phyloP scores from a whole-genome alignment of 805 yeast genomes.

The Yamadazyma laniorum region DNA sequence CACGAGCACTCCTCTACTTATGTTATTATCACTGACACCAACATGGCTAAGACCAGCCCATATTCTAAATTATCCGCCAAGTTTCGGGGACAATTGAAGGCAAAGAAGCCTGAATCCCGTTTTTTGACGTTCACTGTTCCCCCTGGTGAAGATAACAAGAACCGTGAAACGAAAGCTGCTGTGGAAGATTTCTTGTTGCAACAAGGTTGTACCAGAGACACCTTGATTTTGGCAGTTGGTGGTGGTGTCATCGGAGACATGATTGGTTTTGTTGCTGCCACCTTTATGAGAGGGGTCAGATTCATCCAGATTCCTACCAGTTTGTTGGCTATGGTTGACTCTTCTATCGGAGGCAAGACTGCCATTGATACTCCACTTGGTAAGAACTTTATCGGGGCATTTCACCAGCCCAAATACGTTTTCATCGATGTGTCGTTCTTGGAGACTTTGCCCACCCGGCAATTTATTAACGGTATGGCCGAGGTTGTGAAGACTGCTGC shows the following conservation, averaged over 20 bases:
- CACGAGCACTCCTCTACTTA: constrained; percentile 82
- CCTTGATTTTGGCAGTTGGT: constrained; percentile 90
- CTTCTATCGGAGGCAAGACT: constrained; percentile 97
- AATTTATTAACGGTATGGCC: constrained; percentile 96
- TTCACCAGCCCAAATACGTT: constrained; percentile 92
- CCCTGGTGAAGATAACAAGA: constrained; percentile 93
- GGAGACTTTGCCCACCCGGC: constrained; percentile 86
- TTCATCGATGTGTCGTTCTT: constrained; percentile 86
- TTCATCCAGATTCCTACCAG: constrained; percentile 94
- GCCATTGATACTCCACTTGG: constrained; percentile 97
- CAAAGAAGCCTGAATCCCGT: constrained; percentile 54
- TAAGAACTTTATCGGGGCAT: constrained; percentile 93
- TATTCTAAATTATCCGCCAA: constrained; percentile 45
- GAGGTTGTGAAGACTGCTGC: constrained; percentile 98
- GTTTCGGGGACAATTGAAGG: constrained; percentile 38
- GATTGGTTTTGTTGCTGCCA: constrained; percentile 99
- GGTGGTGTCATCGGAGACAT: constrained; percentile 99
- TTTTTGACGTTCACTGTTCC: constrained; percentile 71
- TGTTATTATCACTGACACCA: constrained; percentile 84
- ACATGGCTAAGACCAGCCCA: constrained; percentile 67
- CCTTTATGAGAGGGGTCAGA: constrained; percentile 97
- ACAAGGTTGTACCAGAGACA: constrained; percentile 93
- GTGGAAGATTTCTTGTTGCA: constrained; percentile 85
- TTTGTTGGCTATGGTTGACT: constrained; percentile 93
- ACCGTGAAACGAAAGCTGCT: constrained; percentile 82